phyloP scores from a whole-genome alignment of 2,329 filamentous ascomycete species.

The Leptographium procerum region DNA sequence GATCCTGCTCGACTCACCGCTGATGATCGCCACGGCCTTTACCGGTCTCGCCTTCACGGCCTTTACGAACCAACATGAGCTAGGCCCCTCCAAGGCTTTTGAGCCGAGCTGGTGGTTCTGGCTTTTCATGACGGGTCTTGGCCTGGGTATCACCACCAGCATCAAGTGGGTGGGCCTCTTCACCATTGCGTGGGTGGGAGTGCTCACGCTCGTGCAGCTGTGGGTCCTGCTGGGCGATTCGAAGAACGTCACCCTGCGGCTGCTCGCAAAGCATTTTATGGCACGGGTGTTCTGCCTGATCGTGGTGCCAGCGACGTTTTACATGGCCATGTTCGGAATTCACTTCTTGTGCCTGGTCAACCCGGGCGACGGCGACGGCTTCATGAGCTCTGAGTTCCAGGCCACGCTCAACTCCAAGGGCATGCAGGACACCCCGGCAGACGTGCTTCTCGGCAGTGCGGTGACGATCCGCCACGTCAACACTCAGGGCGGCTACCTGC shows the following conservation, averaged over 20 bases:
- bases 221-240: constrained; percentile 90
- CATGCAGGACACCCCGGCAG: constrained; percentile 90
- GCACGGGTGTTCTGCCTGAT: constrained; percentile 86
- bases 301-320: constrained; percentile 77
- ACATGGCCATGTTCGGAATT: constrained; percentile 94
- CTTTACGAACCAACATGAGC: constrained; percentile 95
- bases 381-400: constrained; percentile 99
- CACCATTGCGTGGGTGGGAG: constrained; percentile 96
- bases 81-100: constrained; percentile 81
- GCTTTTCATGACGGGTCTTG: constrained; percentile 76
- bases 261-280: constrained; percentile 90
- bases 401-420: constrained; percentile 91
- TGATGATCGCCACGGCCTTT: constrained; percentile 86
- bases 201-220: constrained; percentile 79
- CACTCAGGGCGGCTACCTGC: constrained; percentile 93
- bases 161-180: constrained; percentile 99
- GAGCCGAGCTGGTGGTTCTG: constrained; percentile 95
- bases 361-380: constrained; percentile 93
- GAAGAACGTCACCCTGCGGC: constrained; percentile 70
- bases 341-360: constrained; percentile 91
- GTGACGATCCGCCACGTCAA: constrained; percentile 86
- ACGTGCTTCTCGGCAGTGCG: constrained; percentile 80
- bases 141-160: constrained; percentile 79
- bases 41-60: constrained; percentile 83
- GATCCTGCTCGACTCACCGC: constrained; percentile 89